These are phyloP conservation scores for Thuja plicata DNA, from an alignment of 83 land plant species.

Conservation along the genomic window DNA sequence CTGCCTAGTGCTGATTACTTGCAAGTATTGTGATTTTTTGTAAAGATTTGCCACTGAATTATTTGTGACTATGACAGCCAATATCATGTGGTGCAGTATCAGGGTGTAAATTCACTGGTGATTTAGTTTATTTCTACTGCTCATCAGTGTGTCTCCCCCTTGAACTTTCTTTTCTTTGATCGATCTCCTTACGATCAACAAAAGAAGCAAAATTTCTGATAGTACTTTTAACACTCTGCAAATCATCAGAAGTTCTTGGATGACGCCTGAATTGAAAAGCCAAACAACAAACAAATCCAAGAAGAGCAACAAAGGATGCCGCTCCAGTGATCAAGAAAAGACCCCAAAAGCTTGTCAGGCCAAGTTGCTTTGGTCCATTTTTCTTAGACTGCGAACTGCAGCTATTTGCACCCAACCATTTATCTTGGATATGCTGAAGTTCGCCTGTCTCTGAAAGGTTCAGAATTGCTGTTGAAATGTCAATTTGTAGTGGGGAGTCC, in stretches of 20 bases:
- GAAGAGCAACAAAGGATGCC: conserved; percentile 14
- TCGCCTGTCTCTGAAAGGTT: conserved; percentile 35
- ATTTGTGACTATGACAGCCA: not conserved
- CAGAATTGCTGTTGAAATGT: conserved; percentile 40
- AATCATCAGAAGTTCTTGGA: not conserved
- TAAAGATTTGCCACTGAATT: too few species aligned
- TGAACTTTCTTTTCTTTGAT: not conserved
- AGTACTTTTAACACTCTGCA: conserved; percentile 10
- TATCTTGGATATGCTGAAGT: conserved; percentile 37
- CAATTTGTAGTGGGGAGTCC: conserved; percentile 31
- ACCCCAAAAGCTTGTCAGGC: conserved; percentile 34
- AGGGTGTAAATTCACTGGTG: not conserved
- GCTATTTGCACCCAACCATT: conserved; percentile 20
- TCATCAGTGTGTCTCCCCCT: not conserved
- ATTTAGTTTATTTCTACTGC: not conserved
- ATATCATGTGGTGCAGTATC: not conserved
- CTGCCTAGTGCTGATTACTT: too few species aligned
- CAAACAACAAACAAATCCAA: conserved; percentile 16
- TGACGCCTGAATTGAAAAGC: conserved; percentile 25
- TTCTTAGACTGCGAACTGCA: conserved; percentile 16
- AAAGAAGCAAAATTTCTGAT: conserved; percentile 41
- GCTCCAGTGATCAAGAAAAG: conserved; percentile 32
- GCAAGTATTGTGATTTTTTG: too few species aligned
- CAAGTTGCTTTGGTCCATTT: conserved; percentile 18
- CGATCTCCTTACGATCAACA: conserved; percentile 40